phyloP scores from a whole-genome alignment of 2,329 filamentous ascomycete genomes.

The Fusarium piperis region DNA sequence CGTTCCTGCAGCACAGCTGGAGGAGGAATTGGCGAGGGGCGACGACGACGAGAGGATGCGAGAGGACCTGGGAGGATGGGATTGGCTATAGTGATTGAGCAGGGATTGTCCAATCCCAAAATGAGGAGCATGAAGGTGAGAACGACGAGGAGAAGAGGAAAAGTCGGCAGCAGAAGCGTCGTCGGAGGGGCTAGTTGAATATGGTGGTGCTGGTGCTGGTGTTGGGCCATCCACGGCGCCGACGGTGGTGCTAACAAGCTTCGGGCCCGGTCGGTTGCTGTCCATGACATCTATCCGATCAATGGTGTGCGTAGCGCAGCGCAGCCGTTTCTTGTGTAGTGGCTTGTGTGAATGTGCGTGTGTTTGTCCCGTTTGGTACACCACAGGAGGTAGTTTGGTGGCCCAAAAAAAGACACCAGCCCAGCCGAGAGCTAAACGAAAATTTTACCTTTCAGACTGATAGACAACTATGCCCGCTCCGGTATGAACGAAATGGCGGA shows the following conservation, averaged over 20 bases:
- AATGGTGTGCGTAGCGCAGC: slow-evolving; percentile 6
- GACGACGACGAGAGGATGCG: slow-evolving; percentile 42
- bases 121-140: slow-evolving; percentile 25
- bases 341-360: slow-evolving; percentile 1
- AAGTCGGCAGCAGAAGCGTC: slow-evolving; percentile 41
- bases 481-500: neutral
- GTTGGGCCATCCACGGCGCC: slow-evolving; percentile 35
- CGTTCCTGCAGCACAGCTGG: slow-evolving; percentile 50
- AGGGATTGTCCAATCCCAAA: slow-evolving; percentile 24
- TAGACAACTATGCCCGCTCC: neutral
- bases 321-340: slow-evolving; percentile 16
- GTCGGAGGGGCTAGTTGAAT: slow-evolving; percentile 40
- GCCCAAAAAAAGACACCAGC: neutral
- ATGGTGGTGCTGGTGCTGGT: slow-evolving; percentile 9
- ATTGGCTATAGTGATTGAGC: slow-evolving; percentile 17
- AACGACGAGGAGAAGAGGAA: slow-evolving; percentile 35
- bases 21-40: slow-evolving; percentile 56
- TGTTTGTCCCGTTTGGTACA: neutral
- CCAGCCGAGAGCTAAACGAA: slow-evolving; percentile 10
- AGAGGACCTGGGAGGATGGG: slow-evolving; percentile 25
- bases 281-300: slow-evolving; percentile 31
- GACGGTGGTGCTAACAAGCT: slow-evolving; percentile 37
- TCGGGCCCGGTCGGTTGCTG: slow-evolving; percentile 35
- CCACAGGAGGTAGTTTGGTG: neutral
- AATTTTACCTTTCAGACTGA: neutral